Base-by-base conservation (phyloP, 768 basidiomycete genomes). In the Auricularia cornea region DNA sequence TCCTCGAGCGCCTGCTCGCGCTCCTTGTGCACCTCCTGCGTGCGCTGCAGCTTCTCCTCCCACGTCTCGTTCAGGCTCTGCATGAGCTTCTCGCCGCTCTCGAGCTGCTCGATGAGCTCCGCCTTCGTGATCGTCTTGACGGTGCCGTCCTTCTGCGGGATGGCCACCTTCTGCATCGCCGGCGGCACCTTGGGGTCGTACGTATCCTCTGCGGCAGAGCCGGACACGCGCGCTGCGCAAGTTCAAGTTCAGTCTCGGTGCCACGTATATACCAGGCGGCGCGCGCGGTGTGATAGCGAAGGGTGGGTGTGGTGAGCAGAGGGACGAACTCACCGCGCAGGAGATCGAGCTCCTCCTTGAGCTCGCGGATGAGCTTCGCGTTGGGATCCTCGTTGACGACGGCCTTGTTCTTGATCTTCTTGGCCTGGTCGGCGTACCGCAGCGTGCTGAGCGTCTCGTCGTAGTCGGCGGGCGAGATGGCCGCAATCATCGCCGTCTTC, bases 391-490 rank as follows among this genome's bases (percentile, higher is more conserved):
- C 97, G 77, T 99, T 99, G 67, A 99, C 92, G 64, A 98, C 86
- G 18, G 97, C 96, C 79, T 98, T 96, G 77, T 98, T 99, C 87
- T 95, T 98, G 78, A 99, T 99, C 87, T 96, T 96, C 88, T 99
- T 99, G 35, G 96, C 95, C 73, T 93, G 93, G 81, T 97, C 94
- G 68, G 97, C 97, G 76, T 99, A 98, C 4, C 97, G 90, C 64
- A 99, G 79, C 2, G 96, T 98, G 76, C 93, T 93, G 65, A 98
- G 79, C 18, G 96, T 98, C 75, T 98, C 96, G 68, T 98, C 96
- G 71, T 98, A 98, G 77, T 98, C 94, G 56, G 94, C 95, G n/a
- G 94, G 95, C 54, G 94, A 87, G 66, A 99, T 98, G 41, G 97
- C 97, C 60, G 97, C 97, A 67, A 99, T 98, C 97, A 99, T 98